Base-by-base conservation (phyloP, 2,329 filamentous ascomycete species). In the Fusarium sp. region DNA sequence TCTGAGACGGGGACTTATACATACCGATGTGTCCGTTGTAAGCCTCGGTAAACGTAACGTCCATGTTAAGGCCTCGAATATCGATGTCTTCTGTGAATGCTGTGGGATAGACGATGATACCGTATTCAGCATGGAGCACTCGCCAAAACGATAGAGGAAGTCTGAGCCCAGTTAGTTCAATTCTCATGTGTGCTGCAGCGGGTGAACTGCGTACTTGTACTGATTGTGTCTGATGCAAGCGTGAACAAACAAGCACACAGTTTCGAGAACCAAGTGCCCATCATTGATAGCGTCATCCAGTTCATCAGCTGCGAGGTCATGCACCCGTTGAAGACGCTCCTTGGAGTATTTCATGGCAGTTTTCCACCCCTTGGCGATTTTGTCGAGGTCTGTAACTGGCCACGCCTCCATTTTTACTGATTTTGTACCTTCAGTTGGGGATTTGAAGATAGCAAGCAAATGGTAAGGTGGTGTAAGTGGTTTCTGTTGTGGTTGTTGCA, bases 31-130 rank as follows among this genome's bases (percentile, higher is more conserved):
- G 82, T 4, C 80, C 80, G 13, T 75, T 63, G 51, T 84, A 84
- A 2, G 80, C 81, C 41, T 84, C 82, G 20, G 82, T 82, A 69
- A 82, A 84, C 3, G 82, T 83, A 6, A 80, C 75, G 13, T 82
- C 81, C 6, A 77, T 69, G 2, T 77, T 80, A 42, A 84, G 54
- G 1, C 81, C 82, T 13, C 73, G 74, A 15, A 81, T 66, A 30
- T 81, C 79, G 32, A 84, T 73, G 13, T 81, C 76, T 63, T 84
- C 82, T 15, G 79, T 82, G 63, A 84, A 72, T 8, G 83, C 82
- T 2, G 82, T 83, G 6, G 82, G 83, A 59, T 83, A 84, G 28
- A 84, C 80, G n/a, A 84, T 73, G 48, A 84, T 84, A 44, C 83
- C 83, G 35, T 83, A 84, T 56, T 84, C 82, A 12, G 77, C 66